These are phyloP conservation scores for Trichophyton verrucosum DNA, from an alignment of 2,329 filamentous ascomycete species.

Conservation along the genomic window DNA sequence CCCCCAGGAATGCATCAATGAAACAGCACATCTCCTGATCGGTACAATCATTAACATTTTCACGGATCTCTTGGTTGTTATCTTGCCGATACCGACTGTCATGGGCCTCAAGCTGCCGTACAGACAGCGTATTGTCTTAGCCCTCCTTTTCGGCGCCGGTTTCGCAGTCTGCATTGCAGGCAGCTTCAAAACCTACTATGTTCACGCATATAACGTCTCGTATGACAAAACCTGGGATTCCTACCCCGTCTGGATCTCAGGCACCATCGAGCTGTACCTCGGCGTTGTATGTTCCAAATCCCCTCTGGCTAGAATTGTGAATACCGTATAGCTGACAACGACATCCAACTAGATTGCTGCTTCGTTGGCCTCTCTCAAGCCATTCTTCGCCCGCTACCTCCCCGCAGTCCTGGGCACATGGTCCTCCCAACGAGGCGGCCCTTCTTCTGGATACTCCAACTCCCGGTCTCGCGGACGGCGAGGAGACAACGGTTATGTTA, in stretches of 20 bases:
- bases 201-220: not conserved
- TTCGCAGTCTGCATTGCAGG: conserved; percentile 1
- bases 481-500: no score
- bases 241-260: not conserved
- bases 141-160: not conserved
- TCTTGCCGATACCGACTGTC: not conserved
- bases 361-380: not conserved
- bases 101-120: not conserved
- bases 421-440: not conserved
- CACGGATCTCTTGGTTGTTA: not conserved
- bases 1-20: not conserved
- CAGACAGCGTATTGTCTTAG: not conserved
- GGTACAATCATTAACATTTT: not conserved
- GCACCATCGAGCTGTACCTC: not conserved
- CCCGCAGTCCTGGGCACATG: not conserved
- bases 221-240: not conserved
- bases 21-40: not conserved
- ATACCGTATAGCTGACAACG: not conserved
- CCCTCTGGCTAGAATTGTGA: not conserved
- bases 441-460: not conserved
- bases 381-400: not conserved
- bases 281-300: not conserved
- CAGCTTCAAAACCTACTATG: not conserved
- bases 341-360: not conserved
- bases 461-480: no score